Base-by-base conservation (phyloP, 2,329 filamentous ascomycete species). In the Ceratocystis alfenasii region DNA sequence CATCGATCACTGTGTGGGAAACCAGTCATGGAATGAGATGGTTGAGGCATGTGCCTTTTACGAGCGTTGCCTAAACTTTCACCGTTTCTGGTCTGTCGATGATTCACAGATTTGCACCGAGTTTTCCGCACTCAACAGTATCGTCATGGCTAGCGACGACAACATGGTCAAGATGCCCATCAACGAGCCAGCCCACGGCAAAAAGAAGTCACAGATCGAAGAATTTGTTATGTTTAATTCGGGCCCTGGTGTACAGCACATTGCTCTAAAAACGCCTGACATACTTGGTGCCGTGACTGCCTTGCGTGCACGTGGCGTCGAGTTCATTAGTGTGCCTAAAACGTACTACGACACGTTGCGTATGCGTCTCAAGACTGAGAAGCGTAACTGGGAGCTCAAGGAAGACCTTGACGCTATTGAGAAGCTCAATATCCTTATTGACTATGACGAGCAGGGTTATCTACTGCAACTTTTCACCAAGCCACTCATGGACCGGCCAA, bases 51-150 rank as follows among this genome's bases (percentile, higher is more conserved):
- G 83, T 73, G 80, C 77, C 66, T 86, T 89, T 76, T 97, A 96
- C 79, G 92, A 96, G 78, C 84, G 86, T 69, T 89, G 87, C 69
- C 87, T 96, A 33, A 88, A 87, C 65, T 96, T 96, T 83, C 91
- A 96, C 79, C 89, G 92, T 70, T 96, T 96, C 86, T 96, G 93
- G 93, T 90, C 87, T 65, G 92, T 96, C 67, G 93, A 96, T 75
- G 93, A 96, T 80, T 88, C 85, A 70, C 85, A 95, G 74, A 95
- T 96, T 77, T 90, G 86, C 81, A 96, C 89, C 70, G 91, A 95
- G 74, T 96, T 90, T 81, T 91, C 87, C 0, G 91, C 93, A 8
- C 81, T 96, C 61, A 90, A 87, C 77, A 89, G 85, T 72, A 86
- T 96, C 72, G 93, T 96, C 73, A 96, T 96, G 91, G 84, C 88